Percentiles rank a stretch among this genome's conserved stretches.
phyloP scores from a whole-genome alignment of 305 asterid species.

The Solanum aculeatissimum region DNA sequence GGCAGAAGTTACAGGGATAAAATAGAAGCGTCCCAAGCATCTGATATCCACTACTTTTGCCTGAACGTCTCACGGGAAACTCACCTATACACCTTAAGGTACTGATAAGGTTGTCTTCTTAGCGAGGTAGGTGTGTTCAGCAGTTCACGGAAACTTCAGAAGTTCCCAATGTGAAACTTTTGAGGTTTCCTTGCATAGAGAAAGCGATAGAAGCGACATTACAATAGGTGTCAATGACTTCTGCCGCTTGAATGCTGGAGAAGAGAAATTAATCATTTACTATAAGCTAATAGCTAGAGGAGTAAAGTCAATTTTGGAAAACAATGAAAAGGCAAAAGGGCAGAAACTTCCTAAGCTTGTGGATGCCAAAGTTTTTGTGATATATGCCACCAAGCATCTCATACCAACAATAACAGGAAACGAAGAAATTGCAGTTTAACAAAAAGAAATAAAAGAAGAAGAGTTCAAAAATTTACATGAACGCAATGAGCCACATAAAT shows the following conservation, averaged over 20 bases:
- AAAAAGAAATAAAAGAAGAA: not conserved
- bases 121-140: slow-evolving; percentile 27
- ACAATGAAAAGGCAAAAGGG: not conserved
- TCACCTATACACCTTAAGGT: slow-evolving; percentile 16
- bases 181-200: slow-evolving; percentile 33
- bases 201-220: slow-evolving; percentile 32
- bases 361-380: not conserved
- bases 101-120: slow-evolving; percentile 19
- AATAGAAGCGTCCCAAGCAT: slow-evolving; percentile 17
- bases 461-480: not conserved
- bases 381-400: not conserved
- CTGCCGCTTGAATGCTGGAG: not conserved
- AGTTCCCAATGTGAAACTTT: slow-evolving; percentile 30
- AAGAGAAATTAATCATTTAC: not conserved
- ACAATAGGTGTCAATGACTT: not conserved
- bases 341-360: not conserved
- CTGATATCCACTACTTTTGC: slow-evolving; percentile 29
- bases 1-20: not conserved
- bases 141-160: slow-evolving; percentile 36
- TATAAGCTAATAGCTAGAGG: not conserved
- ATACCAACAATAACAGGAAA: not conserved
- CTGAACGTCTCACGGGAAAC: slow-evolving; percentile 26
- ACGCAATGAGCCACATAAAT: not conserved
- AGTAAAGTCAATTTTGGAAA: not conserved
- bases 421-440: not conserved